Evolutionary conservation across 768 basidiomycete genomes (phyloP).

Genomic region (Sarcodon sp.): DNA sequence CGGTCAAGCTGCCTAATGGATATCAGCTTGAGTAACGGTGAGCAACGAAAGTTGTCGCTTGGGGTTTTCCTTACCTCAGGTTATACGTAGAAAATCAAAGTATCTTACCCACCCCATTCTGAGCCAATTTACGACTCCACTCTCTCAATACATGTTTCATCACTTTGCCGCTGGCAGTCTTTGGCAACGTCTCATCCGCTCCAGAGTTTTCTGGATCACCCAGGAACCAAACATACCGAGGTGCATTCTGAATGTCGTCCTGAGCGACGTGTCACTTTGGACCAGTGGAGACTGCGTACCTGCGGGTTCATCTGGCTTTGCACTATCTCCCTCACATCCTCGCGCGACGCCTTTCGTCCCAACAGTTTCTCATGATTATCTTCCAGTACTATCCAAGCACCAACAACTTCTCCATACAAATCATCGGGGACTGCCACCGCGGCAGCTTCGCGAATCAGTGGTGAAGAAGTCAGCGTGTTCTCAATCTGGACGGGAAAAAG

Average conservation of each 20-base stretch:
- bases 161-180: slow-evolving; percentile 82
- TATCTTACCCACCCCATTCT: no score
- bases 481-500: slow-evolving; percentile 80
- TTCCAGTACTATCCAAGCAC: slow-evolving; percentile 61
- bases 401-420: slow-evolving; percentile 68
- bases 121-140: slow-evolving; percentile 49
- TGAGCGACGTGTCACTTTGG: background rate
- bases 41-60: background rate
- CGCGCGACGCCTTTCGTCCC: slow-evolving; percentile 22
- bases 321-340: slow-evolving; percentile 43
- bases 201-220: slow-evolving; percentile 39
- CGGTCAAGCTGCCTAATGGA: background rate
- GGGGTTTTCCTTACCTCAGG: background rate
- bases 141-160: slow-evolving; percentile 67
- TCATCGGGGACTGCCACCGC: slow-evolving; percentile 59
- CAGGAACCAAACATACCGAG: slow-evolving; percentile 75
- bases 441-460: slow-evolving; percentile 56
- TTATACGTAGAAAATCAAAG: background rate
- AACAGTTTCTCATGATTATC: slow-evolving; percentile 4
- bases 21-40: background rate
- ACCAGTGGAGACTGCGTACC: slow-evolving; percentile 23
- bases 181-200: slow-evolving; percentile 46
- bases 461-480: slow-evolving; percentile 47
- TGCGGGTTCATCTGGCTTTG: slow-evolving; percentile 63
- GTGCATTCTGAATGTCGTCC: slow-evolving; percentile 44